Evolutionary conservation across 805 yeast genomes (phyloP), one percentile per base, ranked within the genome.

Genomic region (Cyberlindnera maritima): DNA sequence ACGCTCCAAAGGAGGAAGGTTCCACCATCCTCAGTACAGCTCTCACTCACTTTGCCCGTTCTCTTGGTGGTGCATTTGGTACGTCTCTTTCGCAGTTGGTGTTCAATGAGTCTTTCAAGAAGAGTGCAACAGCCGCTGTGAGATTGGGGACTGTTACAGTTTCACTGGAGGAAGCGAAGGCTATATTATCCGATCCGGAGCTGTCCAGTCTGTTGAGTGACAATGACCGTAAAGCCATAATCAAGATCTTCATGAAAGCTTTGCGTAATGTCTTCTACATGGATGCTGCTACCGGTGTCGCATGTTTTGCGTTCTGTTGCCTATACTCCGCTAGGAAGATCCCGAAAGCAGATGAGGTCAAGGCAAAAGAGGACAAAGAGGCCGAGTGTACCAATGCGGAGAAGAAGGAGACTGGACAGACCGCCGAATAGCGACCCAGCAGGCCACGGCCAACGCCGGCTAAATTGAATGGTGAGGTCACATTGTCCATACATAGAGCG

Each of bases 1-100:
- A 69, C 23, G 78, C 79, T 11, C 81, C 83, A 29, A 75, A 77
- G 49, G 59, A 67, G 2, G 70, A 76, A 8, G 83, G 82, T 13
- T 69, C 74, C 2, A 66, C 69, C 8, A 74, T 79, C 42, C 56
- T 77, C 58, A 67, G 77, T 1, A 75, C 81, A 4, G 61, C 79
- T 1, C 65, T 70, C 37, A 44, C 74, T 43, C 67, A 70, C 51
- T 76, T 75, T 55, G 58, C 61, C 13, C 70, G 82, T 53, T 59
- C 74, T 1, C 49, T 77, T n/a, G 76, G 76, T 15, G 74, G 76
- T 36, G 66, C 81, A 1, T 29, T 78, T 23, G 70, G 75, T 18
- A 64, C 74, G 4, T 67, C 63, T 29, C 58, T 74, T 15, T 68
- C 72, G 3, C 75, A 73, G 49, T 63, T 69, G 18, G 67, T 69